These are phyloP conservation scores for Babesia ovis DNA, from an alignment of 169 alveolate genomes.

Conservation along the genomic window DNA sequence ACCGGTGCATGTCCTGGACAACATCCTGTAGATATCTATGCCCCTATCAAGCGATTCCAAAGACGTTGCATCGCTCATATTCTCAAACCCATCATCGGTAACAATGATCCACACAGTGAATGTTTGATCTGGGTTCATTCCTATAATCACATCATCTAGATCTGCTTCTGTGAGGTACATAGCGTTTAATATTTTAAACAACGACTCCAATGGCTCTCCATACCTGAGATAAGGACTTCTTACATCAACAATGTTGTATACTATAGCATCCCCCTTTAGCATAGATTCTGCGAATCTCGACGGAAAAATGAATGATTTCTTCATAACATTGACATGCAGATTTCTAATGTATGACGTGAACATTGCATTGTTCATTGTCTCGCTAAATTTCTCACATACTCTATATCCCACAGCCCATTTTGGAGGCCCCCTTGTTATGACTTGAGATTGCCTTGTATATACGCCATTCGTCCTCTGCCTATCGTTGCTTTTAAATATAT, in stretches of 20 bases:
- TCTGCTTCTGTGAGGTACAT: constrained; percentile 20
- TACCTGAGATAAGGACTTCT: constrained; percentile 46
- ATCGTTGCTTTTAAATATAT: constrained; percentile 11
- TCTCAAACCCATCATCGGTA: constrained; percentile 60
- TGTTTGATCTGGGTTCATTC: neutral
- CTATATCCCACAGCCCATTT: neutral
- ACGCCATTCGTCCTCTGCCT: neutral
- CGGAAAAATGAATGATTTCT: constrained; percentile 25
- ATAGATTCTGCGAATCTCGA: constrained; percentile 5
- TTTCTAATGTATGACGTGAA: neutral
- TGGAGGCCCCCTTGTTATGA: neutral
- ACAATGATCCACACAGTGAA: constrained; percentile 61
- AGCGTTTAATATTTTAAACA: constrained; percentile 20
- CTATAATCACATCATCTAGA: constrained; percentile 3
- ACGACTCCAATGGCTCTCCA: constrained; percentile 39
- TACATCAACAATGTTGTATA: constrained; percentile 47
- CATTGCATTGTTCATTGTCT: constrained; percentile 8
- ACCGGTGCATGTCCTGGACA: constrained; percentile 30
- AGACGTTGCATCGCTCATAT: constrained; percentile 21
- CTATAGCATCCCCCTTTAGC: neutral
- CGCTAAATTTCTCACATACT: neutral
- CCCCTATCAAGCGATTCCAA: constrained; percentile 50
- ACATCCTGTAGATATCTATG: constrained; percentile 14
- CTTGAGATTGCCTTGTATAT: neutral
- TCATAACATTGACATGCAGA: neutral